Base-by-base conservation (phyloP, 2,329 filamentous ascomycete genomes). In the Fusarium incarnatum region DNA sequence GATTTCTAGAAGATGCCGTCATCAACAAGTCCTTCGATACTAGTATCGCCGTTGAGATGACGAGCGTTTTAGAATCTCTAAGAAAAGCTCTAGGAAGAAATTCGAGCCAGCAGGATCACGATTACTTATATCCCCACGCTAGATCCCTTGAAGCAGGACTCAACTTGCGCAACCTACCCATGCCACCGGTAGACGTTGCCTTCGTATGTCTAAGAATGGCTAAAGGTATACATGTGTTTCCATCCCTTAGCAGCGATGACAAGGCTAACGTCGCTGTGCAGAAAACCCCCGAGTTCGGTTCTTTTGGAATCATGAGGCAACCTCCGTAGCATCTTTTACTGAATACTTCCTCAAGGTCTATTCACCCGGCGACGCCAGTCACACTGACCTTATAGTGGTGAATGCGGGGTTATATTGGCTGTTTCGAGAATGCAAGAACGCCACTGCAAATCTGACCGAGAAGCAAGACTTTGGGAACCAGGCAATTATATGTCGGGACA, bases 1-100 rank as follows among this genome's bases (percentile, higher is more conserved):
- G 83, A 49, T 81, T 84, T 18, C 49, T 71, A 81, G 7, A 74
- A 79, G 23, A 78, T 81, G 52, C 78, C 76, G 12, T 30, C 71
- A 68, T 20, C 56, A 71, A 53, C 3, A 53, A 30, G 3, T 37
- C 49, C 4, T 3, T 9, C 6, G 37, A 37, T 8, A 6, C 11
- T 8, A 27, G 20, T 42, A 42, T 41, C 23, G 8, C 25, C 5
- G 2, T 25, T 10, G 68, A 71, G 32, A 63, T 71, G 68, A 40
- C 49, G 4, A 67, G 60, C 45, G 25, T 42, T 15, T n/a, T 53
- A 9, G 13, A 41, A 10, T 53, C 34, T 23, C 25, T 53, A 11
- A 42, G 25, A 11, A 30, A 53, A 15, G 49, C 49, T 30, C 12
- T 53, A 9, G 34, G 49, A 7, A 30, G 37, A 2, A 30, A 42